These are phyloP conservation scores for Neobulgaria alba DNA, from an alignment of 2,329 filamentous ascomycete species.

Conservation along the genomic window DNA sequence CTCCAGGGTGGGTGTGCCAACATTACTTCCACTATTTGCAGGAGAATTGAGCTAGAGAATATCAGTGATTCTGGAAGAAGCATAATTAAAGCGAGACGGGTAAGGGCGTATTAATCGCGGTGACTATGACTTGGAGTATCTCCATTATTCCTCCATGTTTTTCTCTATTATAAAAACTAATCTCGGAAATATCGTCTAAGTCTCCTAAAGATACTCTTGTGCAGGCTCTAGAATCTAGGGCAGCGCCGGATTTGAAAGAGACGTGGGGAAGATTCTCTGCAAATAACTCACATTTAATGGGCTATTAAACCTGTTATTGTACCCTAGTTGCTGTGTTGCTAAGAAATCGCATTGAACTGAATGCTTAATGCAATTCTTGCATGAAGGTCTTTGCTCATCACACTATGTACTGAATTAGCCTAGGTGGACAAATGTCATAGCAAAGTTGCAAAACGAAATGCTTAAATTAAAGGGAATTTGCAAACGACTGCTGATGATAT, in stretches of 20 bases:
- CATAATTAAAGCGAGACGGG: background rate
- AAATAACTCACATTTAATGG: no score
- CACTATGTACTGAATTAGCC: constrained; percentile 25
- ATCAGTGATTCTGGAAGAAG: background rate
- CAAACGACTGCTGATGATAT: background rate
- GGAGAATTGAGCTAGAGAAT: background rate
- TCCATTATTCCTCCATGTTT: no score
- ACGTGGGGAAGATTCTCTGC: no score
- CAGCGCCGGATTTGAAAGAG: no score
- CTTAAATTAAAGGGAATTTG: background rate
- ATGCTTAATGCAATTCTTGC: constrained; percentile 34
- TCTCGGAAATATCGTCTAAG: no score
- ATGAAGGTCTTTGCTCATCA: constrained; percentile 33
- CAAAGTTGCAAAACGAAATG: background rate
- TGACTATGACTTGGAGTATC: no score
- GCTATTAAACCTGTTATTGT: no score
- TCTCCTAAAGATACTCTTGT: no score
- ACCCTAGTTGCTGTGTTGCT: constrained; percentile 6
- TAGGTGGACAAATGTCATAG: background rate
- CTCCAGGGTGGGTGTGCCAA: background rate
- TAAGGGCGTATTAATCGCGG: background rate
- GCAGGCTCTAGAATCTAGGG: no score
- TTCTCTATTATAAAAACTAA: no score
- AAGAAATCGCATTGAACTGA: constrained; percentile 33
- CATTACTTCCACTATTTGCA: background rate